phyloP scores from a whole-genome alignment of 768 basidiomycete genomes.

The Russula sp. region DNA sequence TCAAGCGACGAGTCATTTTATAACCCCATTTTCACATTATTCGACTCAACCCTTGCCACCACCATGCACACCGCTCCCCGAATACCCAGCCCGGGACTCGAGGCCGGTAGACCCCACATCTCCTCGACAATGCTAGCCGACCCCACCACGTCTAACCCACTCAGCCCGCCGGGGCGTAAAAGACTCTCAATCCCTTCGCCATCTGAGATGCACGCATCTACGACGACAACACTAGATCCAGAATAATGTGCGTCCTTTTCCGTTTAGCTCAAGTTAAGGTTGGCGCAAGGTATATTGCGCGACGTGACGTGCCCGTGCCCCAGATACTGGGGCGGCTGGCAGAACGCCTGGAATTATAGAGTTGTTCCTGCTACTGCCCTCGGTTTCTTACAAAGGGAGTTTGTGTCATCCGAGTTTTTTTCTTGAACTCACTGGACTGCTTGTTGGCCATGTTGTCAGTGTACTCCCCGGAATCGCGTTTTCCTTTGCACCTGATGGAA shows the following conservation, averaged over 20 bases:
- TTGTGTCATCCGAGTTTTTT: background rate
- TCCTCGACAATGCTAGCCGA: background rate
- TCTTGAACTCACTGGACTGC: background rate
- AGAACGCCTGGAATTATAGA: conserved; percentile 85
- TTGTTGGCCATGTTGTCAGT: conserved; percentile 29
- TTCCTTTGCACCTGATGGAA: conserved; percentile 82
- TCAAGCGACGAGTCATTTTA: too few relatives aligned
- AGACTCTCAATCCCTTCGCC: background rate
- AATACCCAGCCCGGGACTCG: background rate
- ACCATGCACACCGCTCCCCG: background rate
- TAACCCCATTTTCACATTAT: too few relatives aligned
- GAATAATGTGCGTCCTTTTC: background rate
- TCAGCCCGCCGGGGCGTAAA: background rate
- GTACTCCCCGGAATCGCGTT: conserved; percentile 91
- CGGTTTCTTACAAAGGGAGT: conserved; percentile 80
- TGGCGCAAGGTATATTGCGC: conserved; percentile 14
- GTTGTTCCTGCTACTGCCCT: conserved; percentile 81
- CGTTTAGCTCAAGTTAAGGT: background rate
- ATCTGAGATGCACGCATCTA: background rate
- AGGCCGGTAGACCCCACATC: background rate
- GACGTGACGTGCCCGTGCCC: conserved; percentile 64
- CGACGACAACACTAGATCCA: background rate
- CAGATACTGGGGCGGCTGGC: conserved; percentile 84
- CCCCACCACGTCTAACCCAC: background rate
- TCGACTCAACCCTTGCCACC: background rate